Evolutionary conservation across 2,329 filamentous ascomycete genomes (phyloP).

Genomic region (Aspergillus sp.): DNA sequence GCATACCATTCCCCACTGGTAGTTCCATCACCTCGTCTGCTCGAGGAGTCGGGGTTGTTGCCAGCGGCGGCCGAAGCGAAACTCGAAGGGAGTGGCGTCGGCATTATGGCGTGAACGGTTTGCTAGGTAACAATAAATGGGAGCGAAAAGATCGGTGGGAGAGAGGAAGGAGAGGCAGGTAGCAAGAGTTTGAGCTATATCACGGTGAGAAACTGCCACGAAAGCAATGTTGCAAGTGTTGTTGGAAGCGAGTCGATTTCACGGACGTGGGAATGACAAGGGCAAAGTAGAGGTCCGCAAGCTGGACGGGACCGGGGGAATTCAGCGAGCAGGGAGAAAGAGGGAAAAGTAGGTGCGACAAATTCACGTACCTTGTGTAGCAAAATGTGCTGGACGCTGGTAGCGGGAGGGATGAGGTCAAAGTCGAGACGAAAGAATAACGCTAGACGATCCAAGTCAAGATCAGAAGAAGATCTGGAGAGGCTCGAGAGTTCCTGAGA

Average conservation of each 20-base stretch:
- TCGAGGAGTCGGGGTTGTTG: slow-evolving; percentile 67
- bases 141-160: slow-evolving; percentile 27
- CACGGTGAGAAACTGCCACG: slow-evolving; percentile 7
- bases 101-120: slow-evolving; percentile 54
- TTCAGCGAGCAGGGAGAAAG: neutral
- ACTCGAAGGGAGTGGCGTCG: slow-evolving; percentile 78
- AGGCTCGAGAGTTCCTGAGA: slow-evolving; percentile 27
- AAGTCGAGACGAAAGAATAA: slow-evolving; percentile 31
- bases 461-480: slow-evolving; percentile 31
- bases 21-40: slow-evolving; percentile 62
- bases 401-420: slow-evolving; percentile 18
- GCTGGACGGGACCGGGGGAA: slow-evolving; percentile 6
- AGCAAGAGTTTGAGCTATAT: slow-evolving; percentile 10
- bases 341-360: neutral
- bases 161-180: slow-evolving; percentile 28
- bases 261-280: slow-evolving; percentile 6
- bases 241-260: slow-evolving; percentile 5
- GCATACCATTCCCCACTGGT: slow-evolving; percentile 74
- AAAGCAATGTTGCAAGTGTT: slow-evolving; percentile 5
- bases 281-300: slow-evolving; percentile 11
- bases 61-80: slow-evolving; percentile 83
- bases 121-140: slow-evolving; percentile 23
- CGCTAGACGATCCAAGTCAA: slow-evolving; percentile 38
- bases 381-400: slow-evolving; percentile 9
- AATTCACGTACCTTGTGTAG: slow-evolving; percentile 13